Base-by-base conservation (phyloP, 2,329 filamentous ascomycete species). In the Seiridium cupressi region DNA sequence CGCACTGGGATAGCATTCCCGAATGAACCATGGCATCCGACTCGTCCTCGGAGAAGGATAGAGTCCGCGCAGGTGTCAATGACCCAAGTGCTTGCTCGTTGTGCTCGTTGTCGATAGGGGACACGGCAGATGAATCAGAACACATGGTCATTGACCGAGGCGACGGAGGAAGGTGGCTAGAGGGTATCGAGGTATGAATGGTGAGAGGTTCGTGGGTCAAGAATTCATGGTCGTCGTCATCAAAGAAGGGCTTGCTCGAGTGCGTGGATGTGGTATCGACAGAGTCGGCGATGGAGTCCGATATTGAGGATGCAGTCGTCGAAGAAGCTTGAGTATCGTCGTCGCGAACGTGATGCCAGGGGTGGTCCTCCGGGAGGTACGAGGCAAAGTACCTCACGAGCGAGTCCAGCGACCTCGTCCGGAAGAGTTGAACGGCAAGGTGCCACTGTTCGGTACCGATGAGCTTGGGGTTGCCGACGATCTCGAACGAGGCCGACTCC, bases 381-480 rank as follows among this genome's bases (percentile, higher is more conserved):
- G 82, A 86, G 26, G 82, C 76, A 70, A 85, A 87, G 68, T 84
- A 86, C 63, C 83, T 78, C 62, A 87, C 81, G 62, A 87, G 81
- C 18, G 84, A 86, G 70, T 87, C 84, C 59, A 85, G 80, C 2
- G 83, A 85, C 66, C 77, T 81, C 8, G 83, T 84, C 11, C 84
- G 81, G 68, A 87, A 86, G 58, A 86, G 80, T 68, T 86, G 84
- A 35, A 86, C 69, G 34, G 84, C 84, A 64, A 81, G 74, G 64
- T 83, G 78, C 84, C 84, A 87, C 73, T 86, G 84, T 18, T 83
- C 76, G 53, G 81, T 84, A 60, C 82, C 83, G 72, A 87, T 83
- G 64, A 87, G 76, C 58, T 77, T 77, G 13, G 84, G 84, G 73
- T 85, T 86, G 68, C 80, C 83, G 64, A 86, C 83, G 69, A 87